phyloP scores from a whole-genome alignment of 2,329 filamentous ascomycete genomes.

The Didymella arachidicola region DNA sequence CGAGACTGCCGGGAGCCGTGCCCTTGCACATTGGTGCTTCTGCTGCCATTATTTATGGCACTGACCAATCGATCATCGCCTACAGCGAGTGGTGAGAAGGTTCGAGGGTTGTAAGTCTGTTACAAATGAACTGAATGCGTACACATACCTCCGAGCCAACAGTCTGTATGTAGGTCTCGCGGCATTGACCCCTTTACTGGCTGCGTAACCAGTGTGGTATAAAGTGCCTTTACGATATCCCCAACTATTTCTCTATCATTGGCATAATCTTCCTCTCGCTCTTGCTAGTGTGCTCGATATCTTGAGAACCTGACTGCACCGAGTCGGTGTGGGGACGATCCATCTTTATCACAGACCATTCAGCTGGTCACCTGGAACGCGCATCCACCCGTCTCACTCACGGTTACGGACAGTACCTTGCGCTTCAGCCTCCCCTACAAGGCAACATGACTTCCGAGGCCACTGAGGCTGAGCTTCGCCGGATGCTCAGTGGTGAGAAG shows the following conservation, averaged over 20 bases:
- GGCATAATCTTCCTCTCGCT: not conserved
- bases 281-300: not conserved
- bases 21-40: not conserved
- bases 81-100: not conserved
- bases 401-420: not conserved
- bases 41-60: not conserved
- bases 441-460: constrained; percentile 8
- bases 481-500: not conserved
- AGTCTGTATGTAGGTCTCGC: constrained; percentile 1
- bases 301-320: not conserved
- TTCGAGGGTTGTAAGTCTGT: not conserved
- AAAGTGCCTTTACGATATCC: not conserved
- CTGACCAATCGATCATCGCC: not conserved
- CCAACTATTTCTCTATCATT: not conserved
- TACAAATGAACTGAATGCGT: not conserved
- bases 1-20: not conserved
- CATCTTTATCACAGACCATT: not conserved
- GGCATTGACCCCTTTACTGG: not conserved
- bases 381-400: constrained; percentile 1
- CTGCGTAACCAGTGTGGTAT: not conserved
- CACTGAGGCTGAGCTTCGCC: constrained; percentile 4
- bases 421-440: constrained; percentile 1
- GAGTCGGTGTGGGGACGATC: not conserved
- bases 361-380: not conserved
- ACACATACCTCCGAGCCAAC: not conserved